Evolutionary conservation across 495 filamentous ascomycete genomes (phyloP).

Genomic region (Chaetomium tenue): DNA sequence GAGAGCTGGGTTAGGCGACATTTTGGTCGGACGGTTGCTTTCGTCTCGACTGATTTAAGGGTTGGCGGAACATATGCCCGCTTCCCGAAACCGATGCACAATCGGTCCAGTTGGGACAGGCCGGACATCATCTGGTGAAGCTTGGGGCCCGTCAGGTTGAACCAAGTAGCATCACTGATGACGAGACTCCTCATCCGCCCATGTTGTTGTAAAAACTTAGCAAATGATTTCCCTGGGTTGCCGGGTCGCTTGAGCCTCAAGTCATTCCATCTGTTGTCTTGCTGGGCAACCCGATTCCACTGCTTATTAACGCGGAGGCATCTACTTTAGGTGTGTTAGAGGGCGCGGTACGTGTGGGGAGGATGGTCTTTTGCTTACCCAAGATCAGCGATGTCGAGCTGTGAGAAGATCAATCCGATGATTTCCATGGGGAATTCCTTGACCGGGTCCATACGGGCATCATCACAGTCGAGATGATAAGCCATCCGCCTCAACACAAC

Average conservation of each 20-base stretch:
- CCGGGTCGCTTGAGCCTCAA: slow-evolving; percentile 20
- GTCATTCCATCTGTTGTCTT: slow-evolving; percentile 26
- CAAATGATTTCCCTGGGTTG: slow-evolving; percentile 21
- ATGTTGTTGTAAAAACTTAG: slow-evolving; percentile 24
- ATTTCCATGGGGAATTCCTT: slow-evolving; percentile 30
- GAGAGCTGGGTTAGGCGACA: slow-evolving; percentile 9
- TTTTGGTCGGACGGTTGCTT: neutral
- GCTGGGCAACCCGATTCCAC: slow-evolving; percentile 23
- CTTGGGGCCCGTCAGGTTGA: slow-evolving; percentile 18
- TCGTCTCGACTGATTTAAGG: neutral
- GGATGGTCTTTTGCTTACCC: slow-evolving; percentile 16
- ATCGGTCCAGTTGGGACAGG: slow-evolving; percentile 21
- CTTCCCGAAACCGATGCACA: slow-evolving; percentile 15
- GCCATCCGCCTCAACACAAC: slow-evolving; percentile 29
- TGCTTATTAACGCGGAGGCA: slow-evolving; percentile 29
- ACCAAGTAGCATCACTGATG: slow-evolving; percentile 20
- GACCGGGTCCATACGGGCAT: slow-evolving; percentile 26
- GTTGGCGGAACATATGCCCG: neutral
- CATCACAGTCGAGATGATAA: slow-evolving; percentile 21
- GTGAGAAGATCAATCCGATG: slow-evolving; percentile 25
- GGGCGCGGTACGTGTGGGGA: neutral
- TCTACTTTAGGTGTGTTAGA: slow-evolving; percentile 8
- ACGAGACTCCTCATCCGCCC: slow-evolving; percentile 18
- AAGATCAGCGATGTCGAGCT: slow-evolving; percentile 21
- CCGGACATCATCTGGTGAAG: slow-evolving; percentile 12